A percentile compares a stretch with the other conserved stretches of the same genome.
Evolutionary conservation across 352 stramenopile species (phyloP).

Genomic region (Globisporangium orthogonon): DNA sequence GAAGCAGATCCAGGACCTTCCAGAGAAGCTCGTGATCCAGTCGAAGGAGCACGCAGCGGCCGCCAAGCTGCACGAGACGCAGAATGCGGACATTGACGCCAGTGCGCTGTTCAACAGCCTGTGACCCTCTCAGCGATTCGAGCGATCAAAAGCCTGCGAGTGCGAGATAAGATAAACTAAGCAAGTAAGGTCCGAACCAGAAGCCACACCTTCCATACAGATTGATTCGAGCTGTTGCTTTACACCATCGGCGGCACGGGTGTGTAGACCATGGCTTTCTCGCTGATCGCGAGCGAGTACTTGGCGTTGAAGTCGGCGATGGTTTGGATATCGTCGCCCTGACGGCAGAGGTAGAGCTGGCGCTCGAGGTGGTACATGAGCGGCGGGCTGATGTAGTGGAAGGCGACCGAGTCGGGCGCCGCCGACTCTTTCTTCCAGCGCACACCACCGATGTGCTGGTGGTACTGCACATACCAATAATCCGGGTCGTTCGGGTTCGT

Average conservation of each 20-base stretch:
- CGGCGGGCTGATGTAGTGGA: constrained; percentile 65
- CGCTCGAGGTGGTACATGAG: constrained; percentile 82
- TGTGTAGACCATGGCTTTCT: constrained; percentile 39
- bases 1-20: constrained; percentile 62
- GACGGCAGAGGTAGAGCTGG: constrained; percentile 61
- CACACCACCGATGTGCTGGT: constrained; percentile 62
- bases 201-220: too few relatives aligned
- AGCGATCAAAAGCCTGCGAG: too few relatives aligned
- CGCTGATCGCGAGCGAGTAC: constrained; percentile 39
- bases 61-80: constrained; percentile 39
- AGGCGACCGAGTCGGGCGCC: constrained; percentile 62
- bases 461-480: constrained; percentile 73
- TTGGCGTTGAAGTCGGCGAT: constrained; percentile 49
- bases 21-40: constrained; percentile 59
- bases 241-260: constrained; percentile 18
- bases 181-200: too few relatives aligned
- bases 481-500: constrained; percentile 40
- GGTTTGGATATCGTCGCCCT: constrained; percentile 32
- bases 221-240: too few relatives aligned
- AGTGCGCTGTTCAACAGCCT: constrained; percentile 47
- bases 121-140: constrained; percentile 7
- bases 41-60: constrained; percentile 38
- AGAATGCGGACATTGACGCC: constrained; percentile 38
- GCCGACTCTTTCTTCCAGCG: constrained; percentile 36
- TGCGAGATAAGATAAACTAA: too few relatives aligned